phyloP scores from a whole-genome alignment of 2,329 filamentous ascomycete species.

The Rhynchosporium secalis region DNA sequence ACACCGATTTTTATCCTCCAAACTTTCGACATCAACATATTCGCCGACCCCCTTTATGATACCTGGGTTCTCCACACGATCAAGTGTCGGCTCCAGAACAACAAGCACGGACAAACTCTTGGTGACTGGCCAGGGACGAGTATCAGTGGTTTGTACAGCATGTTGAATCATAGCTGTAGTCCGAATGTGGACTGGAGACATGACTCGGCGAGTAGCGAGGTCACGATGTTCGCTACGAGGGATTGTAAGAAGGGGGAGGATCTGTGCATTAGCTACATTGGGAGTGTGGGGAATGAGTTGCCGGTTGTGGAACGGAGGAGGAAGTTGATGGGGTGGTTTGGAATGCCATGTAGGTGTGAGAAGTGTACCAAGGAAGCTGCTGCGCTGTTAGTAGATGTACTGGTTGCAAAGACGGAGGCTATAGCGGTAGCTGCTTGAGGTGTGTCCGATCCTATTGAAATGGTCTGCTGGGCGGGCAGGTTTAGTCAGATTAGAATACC shows the following conservation, averaged over 20 bases:
- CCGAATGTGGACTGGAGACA: conserved; percentile 39
- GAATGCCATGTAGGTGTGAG: conserved; percentile 28
- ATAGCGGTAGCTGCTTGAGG: not conserved
- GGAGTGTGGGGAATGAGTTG: conserved; percentile 20
- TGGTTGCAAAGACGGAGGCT: not conserved
- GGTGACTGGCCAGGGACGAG: conserved; percentile 36
- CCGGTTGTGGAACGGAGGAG: conserved; percentile 18
- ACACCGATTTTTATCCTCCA: conserved; percentile 36
- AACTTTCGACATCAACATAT: conserved; percentile 37
- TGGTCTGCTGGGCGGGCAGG: not conserved
- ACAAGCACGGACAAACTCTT: conserved; percentile 37
- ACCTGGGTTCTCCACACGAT: conserved; percentile 40
- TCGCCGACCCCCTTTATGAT: conserved; percentile 35
- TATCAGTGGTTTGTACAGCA: conserved; percentile 37
- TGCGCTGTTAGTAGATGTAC: not conserved
- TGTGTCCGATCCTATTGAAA: too few relatives aligned
- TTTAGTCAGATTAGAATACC: not conserved
- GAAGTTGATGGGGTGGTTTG: conserved; percentile 30
- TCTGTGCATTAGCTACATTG: conserved; percentile 35
- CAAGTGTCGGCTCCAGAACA: conserved; percentile 40
- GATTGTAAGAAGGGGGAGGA: conserved; percentile 33
- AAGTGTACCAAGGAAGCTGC: conserved; percentile 23
- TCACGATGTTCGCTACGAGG: conserved; percentile 33
- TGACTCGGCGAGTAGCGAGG: conserved; percentile 30
- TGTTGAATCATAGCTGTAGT: conserved; percentile 41